These are phyloP conservation scores for Phytophthora citricola DNA, from an alignment of 352 stramenopile species.

Conservation along the genomic window DNA sequence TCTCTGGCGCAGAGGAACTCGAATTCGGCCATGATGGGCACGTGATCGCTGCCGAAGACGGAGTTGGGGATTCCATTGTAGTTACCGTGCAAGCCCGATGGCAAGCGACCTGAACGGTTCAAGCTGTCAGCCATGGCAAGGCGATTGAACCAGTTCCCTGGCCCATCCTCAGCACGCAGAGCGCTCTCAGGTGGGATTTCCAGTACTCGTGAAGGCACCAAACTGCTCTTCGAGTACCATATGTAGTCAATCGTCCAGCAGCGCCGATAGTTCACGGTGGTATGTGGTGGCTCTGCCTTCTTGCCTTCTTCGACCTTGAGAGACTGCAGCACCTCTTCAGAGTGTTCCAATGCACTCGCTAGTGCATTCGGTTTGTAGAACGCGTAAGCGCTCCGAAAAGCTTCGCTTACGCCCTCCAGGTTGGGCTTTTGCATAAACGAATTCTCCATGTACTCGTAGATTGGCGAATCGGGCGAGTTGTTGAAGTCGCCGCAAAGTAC, in stretches of 20 bases:
- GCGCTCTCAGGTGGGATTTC: conserved; percentile 77
- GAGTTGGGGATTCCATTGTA: conserved; percentile 91
- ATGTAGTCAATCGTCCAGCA: conserved; percentile 93
- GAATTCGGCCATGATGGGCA: conserved; percentile 89
- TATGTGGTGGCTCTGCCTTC: conserved; percentile 81
- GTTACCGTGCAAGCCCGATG: conserved; percentile 74
- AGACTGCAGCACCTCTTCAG: conserved; percentile 30
- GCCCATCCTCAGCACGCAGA: conserved; percentile 77
- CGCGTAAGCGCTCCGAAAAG: conserved; percentile 78
- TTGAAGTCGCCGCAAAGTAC: conserved; percentile 90
- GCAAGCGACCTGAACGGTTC: conserved; percentile 64
- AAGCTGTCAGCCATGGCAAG: conserved; percentile 76
- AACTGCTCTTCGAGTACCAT: conserved; percentile 78
- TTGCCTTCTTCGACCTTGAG: conserved; percentile 47
- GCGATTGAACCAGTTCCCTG: conserved; percentile 79
- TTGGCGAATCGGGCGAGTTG: conserved; percentile 82
- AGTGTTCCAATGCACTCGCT: conserved; percentile 39
- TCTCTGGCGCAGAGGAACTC: conserved; percentile 62
- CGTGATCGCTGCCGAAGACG: conserved; percentile 84
- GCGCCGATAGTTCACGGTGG: conserved; percentile 85
- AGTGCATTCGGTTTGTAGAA: conserved; percentile 68
- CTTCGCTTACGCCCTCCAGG: conserved; percentile 67
- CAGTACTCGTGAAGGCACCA: conserved; percentile 69
- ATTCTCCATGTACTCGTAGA: conserved; percentile 91
- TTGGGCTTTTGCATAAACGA: conserved; percentile 89